These are phyloP conservation scores for Gelatoporia subvermispora DNA, from an alignment of 768 basidiomycete genomes.

Conservation along the genomic window DNA sequence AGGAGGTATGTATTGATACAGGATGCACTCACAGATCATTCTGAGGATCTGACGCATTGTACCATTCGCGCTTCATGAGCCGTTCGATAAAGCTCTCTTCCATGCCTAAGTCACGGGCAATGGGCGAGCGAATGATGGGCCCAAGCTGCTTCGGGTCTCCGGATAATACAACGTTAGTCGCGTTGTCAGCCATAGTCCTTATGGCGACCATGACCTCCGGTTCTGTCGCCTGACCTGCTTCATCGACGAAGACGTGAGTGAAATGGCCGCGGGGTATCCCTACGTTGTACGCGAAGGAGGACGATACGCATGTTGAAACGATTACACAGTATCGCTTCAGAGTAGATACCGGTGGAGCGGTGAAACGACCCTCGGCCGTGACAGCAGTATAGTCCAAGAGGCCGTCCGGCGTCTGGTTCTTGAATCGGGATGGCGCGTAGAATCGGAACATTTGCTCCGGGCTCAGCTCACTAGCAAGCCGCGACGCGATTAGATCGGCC, in stretches of 20 bases:
- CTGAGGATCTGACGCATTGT: conserved; percentile 15
- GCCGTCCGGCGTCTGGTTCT: conserved; percentile 29
- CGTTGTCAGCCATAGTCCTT: conserved; percentile 23
- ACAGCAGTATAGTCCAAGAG: conserved; percentile 34
- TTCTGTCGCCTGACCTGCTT: conserved; percentile 61
- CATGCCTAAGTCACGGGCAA: conserved; percentile 24
- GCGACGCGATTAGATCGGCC: conserved; percentile 29
- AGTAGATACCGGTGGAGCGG: conserved; percentile 36
- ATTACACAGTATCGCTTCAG: conserved; percentile 46
- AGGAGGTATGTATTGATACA: background rate
- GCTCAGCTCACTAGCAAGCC: conserved; percentile 16
- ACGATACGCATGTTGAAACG: conserved; percentile 55
- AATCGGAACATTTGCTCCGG: conserved; percentile 44
- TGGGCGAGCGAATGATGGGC: conserved; percentile 30
- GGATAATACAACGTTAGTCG: conserved; percentile 33
- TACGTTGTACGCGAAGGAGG: conserved; percentile 40
- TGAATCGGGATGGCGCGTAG: conserved; percentile 42
- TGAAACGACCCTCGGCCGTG: conserved; percentile 34
- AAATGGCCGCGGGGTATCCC: conserved; percentile 52
- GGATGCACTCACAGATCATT: conserved; percentile 28
- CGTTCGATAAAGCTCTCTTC: conserved; percentile 31
- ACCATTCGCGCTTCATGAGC: conserved; percentile 28
- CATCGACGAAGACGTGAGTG: conserved; percentile 58
- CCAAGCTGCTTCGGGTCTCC: conserved; percentile 36
- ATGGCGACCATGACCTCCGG: conserved; percentile 49